Conservation (phyloP, 169 alveolate species). For the Babesia caballi region DNA sequence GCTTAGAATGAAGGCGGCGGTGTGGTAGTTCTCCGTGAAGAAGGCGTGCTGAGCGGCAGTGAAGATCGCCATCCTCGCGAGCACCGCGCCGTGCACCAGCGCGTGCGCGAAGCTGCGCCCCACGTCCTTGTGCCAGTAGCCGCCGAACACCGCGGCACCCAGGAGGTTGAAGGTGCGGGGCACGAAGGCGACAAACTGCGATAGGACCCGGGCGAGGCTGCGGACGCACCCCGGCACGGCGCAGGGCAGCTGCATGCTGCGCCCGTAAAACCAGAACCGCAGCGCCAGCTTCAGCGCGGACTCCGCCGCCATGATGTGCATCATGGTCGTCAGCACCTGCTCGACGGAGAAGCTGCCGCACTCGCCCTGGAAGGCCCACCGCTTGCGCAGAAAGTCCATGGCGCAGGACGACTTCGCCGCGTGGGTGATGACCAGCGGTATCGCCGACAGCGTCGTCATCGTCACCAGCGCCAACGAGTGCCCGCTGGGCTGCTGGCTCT, state of each 20-base stretch:
- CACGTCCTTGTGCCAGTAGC: slow-evolving; percentile 15
- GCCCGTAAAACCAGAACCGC: slow-evolving; percentile 15
- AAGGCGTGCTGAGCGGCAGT: slow-evolving; percentile 37
- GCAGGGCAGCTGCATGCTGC: background rate
- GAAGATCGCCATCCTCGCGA: slow-evolving; percentile 24
- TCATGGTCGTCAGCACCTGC: background rate
- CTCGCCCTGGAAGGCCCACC: slow-evolving; percentile 70
- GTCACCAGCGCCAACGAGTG: background rate
- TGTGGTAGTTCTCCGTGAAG: slow-evolving; percentile 46
- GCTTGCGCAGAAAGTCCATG: slow-evolving; percentile 8
- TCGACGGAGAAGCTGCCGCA: slow-evolving; percentile 18
- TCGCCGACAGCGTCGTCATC: background rate
- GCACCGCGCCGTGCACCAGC: slow-evolving; percentile 11
- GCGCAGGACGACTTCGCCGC: slow-evolving; percentile 1
- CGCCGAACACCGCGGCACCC: slow-evolving; percentile 11
- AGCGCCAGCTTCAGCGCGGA: slow-evolving; percentile 2
- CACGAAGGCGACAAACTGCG: background rate
- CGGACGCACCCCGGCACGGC: background rate
- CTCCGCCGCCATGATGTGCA: slow-evolving; percentile 9
- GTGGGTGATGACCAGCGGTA: slow-evolving; percentile 1
- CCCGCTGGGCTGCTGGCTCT: background rate
- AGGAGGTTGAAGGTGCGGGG: slow-evolving; percentile 1
- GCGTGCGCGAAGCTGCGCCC: background rate
- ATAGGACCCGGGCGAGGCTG: background rate
- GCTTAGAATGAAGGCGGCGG: slow-evolving; percentile 49